phyloP scores from a whole-genome alignment of 2,329 filamentous ascomycete genomes.

The Nemania sp. region DNA sequence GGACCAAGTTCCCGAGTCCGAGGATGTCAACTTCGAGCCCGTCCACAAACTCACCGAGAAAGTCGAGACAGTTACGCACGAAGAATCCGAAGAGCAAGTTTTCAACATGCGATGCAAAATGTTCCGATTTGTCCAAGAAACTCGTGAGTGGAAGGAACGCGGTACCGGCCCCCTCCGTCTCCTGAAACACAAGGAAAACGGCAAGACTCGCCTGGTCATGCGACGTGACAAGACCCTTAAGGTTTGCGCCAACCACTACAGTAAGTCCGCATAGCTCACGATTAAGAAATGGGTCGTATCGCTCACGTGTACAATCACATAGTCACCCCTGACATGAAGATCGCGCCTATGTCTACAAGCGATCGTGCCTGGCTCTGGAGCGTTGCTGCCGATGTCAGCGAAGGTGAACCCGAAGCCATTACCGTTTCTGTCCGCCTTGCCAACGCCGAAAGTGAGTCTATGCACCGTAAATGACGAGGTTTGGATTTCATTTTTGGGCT shows the following conservation, averaged over 20 bases:
- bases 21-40: constrained; percentile 95
- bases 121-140: constrained; percentile 94
- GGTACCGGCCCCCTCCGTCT: constrained; percentile 95
- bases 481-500: constrained; percentile 26
- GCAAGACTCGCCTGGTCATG: constrained; percentile 98
- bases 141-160: constrained; percentile 98
- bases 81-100: constrained; percentile 93
- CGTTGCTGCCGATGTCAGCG: constrained; percentile 93
- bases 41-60: constrained; percentile 96
- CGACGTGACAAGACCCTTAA: constrained; percentile 99
- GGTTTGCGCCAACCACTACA: constrained; percentile 99
- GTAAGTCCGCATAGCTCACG: constrained; percentile 59
- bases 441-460: constrained; percentile 89
- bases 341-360: constrained; percentile 95
- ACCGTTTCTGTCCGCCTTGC: constrained; percentile 97
- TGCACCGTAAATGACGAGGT: background rate
- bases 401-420: constrained; percentile 94
- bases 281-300: no score
- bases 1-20: constrained; percentile 79
- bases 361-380: constrained; percentile 99
- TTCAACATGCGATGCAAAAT: constrained; percentile 99
- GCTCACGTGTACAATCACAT: no score
- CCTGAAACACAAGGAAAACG: constrained; percentile 98
- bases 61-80: constrained; percentile 96
- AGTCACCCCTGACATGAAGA: constrained; percentile 99